A percentile compares a stretch with the other conserved stretches of the same genome.
Evolutionary conservation across 257 asterid species (phyloP).

Genomic region (Nicotiana obtusifolia): DNA sequence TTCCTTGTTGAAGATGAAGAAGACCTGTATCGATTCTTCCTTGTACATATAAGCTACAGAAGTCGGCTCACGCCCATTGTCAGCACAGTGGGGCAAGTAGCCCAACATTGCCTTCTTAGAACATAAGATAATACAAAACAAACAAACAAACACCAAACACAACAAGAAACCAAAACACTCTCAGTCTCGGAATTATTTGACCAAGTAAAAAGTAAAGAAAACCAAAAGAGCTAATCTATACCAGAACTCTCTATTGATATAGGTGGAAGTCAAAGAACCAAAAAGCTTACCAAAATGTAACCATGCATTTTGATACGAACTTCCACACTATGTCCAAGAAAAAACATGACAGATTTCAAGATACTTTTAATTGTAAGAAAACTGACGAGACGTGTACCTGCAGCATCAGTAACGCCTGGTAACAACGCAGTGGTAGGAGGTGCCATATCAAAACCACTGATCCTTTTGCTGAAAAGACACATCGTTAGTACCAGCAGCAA

Average conservation of each 20-base stretch:
- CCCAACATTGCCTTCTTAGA: constrained; percentile 99
- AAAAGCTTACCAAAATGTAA: constrained; percentile 84
- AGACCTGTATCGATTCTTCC: constrained; percentile 90
- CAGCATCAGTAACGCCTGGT: constrained; percentile 44
- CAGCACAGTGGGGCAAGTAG: constrained; percentile 99
- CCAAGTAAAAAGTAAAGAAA: constrained; percentile 57
- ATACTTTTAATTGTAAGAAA: constrained; percentile 8
- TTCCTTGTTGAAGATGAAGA: constrained; percentile 95
- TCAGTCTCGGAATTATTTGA: constrained; percentile 65
- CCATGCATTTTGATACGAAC: constrained; percentile 65
- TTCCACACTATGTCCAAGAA: constrained; percentile 75
- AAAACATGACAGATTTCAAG: constrained; percentile 35
- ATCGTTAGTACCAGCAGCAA: constrained; percentile 25
- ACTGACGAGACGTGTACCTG: constrained; percentile 48
- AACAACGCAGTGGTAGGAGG: constrained; percentile 66
- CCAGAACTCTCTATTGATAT: constrained; percentile 33
- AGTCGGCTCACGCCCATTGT: constrained; percentile 99
- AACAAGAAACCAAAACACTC: constrained; percentile 85
- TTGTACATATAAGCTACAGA: constrained; percentile 97
- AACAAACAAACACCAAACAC: constrained; percentile 99
- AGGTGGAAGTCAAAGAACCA: constrained; percentile 43
- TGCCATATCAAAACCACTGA: constrained; percentile 98
- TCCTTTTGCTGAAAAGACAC: constrained; percentile 72
- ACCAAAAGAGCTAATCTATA: constrained; percentile 32
- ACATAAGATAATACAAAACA: constrained; percentile 86